Evolutionary conservation across 176 grass and related monocot genomes (phyloP).

Genomic region (Poa annua): DNA sequence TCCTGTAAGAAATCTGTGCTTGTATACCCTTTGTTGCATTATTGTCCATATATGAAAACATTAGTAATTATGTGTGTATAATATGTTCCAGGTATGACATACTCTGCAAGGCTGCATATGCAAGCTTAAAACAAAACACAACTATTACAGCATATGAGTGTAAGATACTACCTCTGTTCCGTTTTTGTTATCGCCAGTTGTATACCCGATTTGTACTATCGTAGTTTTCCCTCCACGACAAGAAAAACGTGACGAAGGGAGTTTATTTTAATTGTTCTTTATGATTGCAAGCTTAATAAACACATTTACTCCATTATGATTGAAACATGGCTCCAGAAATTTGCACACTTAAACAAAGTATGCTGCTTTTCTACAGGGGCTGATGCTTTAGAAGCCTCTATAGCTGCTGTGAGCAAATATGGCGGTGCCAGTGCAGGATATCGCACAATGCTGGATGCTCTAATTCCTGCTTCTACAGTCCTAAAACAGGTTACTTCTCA

Average conservation of each 20-base stretch:
- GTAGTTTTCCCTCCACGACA: neutral
- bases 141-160: conserved; percentile 74
- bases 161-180: conserved; percentile 47
- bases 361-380: conserved; percentile 61
- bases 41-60: conserved; percentile 18
- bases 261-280: neutral
- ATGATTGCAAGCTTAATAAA: conserved; percentile 60
- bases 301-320: conserved; percentile 36
- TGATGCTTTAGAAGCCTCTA: conserved; percentile 78
- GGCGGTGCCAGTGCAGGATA: conserved; percentile 87
- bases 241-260: neutral
- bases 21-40: conserved; percentile 13
- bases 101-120: conserved; percentile 97
- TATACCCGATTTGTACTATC: neutral
- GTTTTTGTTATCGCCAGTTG: neutral
- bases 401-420: conserved; percentile 95
- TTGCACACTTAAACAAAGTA: conserved; percentile 23
- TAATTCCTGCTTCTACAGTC: conserved; percentile 82
- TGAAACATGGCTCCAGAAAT: conserved; percentile 25
- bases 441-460: conserved; percentile 97
- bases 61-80: conserved; percentile 34
- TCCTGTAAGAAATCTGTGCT: conserved; percentile 64
- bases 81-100: conserved; percentile 80
- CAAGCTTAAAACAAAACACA: conserved; percentile 79
- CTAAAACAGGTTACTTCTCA: conserved; percentile 64